A percentile compares a stretch with the other conserved stretches of the same genome.
Conservation (phyloP, 1,139 yeast genomes). For the Meyerozyma guilliermondii region DNA sequence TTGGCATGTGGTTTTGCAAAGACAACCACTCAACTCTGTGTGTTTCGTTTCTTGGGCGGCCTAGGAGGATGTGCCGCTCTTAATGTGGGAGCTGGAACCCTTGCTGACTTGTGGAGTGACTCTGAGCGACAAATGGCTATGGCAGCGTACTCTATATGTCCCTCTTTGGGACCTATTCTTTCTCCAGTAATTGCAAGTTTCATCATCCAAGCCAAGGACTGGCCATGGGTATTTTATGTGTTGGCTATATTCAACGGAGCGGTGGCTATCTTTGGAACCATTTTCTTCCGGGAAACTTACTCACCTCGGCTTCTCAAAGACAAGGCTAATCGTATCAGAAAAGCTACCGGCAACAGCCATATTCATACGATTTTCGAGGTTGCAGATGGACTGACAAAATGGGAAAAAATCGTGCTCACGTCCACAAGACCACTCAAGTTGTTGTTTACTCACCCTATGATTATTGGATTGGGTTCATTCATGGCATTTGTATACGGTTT, state of each 20-base stretch:
- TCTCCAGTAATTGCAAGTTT: slow-evolving; percentile 33
- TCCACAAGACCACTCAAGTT: slow-evolving; percentile 37
- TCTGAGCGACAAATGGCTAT: slow-evolving; percentile 50
- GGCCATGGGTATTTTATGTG: slow-evolving; percentile 45
- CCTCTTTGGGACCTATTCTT: slow-evolving; percentile 38
- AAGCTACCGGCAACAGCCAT: slow-evolving; percentile 31
- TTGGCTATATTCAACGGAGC: slow-evolving; percentile 38
- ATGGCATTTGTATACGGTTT: slow-evolving; percentile 65
- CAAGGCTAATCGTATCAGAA: slow-evolving; percentile 28
- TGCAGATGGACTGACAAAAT: slow-evolving; percentile 30
- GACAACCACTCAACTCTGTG: slow-evolving; percentile 50
- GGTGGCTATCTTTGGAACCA: slow-evolving; percentile 30
- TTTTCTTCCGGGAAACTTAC: slow-evolving; percentile 37
- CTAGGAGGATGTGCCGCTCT: slow-evolving; percentile 62
- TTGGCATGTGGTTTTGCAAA: slow-evolving; percentile 54
- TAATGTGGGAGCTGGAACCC: slow-evolving; percentile 67
- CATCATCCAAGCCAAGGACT: slow-evolving; percentile 15
- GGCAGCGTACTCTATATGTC: slow-evolving; percentile 57
- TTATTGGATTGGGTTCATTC: slow-evolving; percentile 43
- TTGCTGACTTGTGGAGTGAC: slow-evolving; percentile 59
- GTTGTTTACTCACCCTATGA: slow-evolving; percentile 41
- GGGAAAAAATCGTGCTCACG: slow-evolving; percentile 26
- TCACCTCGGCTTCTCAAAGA: slow-evolving; percentile 32
- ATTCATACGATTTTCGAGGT: slow-evolving; percentile 43
- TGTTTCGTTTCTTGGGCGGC: slow-evolving; percentile 59